phyloP scores from a whole-genome alignment of 1,284 basidiomycete species.

The Macrocystidia cucumis region DNA sequence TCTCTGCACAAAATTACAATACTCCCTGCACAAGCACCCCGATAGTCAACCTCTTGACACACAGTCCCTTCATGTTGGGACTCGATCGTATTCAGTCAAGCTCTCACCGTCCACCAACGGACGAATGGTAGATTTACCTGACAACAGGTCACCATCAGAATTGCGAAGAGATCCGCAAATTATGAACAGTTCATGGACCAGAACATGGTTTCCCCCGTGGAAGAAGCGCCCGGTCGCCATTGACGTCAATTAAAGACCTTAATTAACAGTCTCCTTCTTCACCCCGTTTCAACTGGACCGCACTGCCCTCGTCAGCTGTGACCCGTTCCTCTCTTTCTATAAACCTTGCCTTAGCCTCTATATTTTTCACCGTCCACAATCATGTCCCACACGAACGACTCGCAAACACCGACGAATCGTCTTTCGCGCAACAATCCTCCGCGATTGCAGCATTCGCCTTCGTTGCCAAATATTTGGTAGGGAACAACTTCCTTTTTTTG shows the following conservation, averaged over 20 bases:
- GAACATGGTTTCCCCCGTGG: constrained; percentile 18
- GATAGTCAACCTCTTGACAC: too few species aligned
- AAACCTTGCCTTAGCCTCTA: constrained; percentile 15
- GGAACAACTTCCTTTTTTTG: constrained; percentile 9
- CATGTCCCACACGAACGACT: too few species aligned
- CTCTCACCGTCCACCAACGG: background rate
- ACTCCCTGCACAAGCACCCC: too few species aligned
- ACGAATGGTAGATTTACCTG: constrained; percentile 22
- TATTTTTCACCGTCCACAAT: too few species aligned
- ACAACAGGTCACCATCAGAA: constrained; percentile 28
- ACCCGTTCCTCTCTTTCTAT: constrained; percentile 15
- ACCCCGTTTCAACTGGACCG: constrained; percentile 9
- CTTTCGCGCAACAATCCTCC: constrained; percentile 23
- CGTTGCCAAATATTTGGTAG: constrained; percentile 53
- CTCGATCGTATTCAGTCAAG: background rate
- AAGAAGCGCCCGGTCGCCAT: constrained; percentile 22
- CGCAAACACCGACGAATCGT: constrained; percentile 6
- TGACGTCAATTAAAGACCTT: constrained; percentile 35
- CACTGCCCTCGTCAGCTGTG: constrained; percentile 21
- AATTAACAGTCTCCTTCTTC: constrained; percentile 16
- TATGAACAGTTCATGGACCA: constrained; percentile 16
- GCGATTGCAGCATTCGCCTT: constrained; percentile 51
- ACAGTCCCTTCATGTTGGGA: too few species aligned
- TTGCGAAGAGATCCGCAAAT: constrained; percentile 31
- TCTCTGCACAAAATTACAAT: too few species aligned